Conservation (phyloP, 495 filamentous ascomycete genomes). For the Thermothielavioides terrestris region DNA sequence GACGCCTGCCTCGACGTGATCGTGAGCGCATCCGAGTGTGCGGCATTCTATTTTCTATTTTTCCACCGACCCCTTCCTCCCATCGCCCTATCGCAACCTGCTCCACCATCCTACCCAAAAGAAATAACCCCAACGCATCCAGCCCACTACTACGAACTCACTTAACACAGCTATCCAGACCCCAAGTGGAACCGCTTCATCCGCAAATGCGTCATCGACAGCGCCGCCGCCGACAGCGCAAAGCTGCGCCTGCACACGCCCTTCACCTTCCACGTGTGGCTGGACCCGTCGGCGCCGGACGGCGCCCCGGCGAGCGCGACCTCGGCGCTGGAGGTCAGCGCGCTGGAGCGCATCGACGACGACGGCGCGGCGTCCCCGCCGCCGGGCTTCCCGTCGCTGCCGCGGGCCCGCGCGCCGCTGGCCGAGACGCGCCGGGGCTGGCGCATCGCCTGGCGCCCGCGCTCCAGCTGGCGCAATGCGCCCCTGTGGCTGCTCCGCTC, state of each 20-base stretch:
- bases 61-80: too few relatives aligned
- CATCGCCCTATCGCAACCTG: neutral
- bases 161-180: slow-evolving; percentile 7
- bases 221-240: neutral
- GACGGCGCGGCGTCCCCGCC: neutral
- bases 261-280: slow-evolving; percentile 28
- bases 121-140: neutral
- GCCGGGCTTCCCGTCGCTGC: too few relatives aligned
- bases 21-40: slow-evolving; percentile 19
- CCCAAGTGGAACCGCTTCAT: slow-evolving; percentile 32
- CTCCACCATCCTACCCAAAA: neutral
- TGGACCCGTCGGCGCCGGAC: slow-evolving; percentile 8
- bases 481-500: slow-evolving; percentile 22
- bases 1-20: slow-evolving; percentile 19
- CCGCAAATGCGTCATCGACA: slow-evolving; percentile 21
- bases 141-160: neutral
- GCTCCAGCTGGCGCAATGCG: slow-evolving; percentile 4
- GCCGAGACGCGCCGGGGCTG: slow-evolving; percentile 22
- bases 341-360: slow-evolving; percentile 23
- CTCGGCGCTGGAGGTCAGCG: slow-evolving; percentile 20
- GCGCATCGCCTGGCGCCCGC: slow-evolving; percentile 26
- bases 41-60: too few relatives aligned
- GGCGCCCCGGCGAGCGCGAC: neutral
- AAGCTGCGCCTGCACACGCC: slow-evolving; percentile 20
- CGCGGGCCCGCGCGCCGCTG: too few relatives aligned